These are phyloP conservation scores for Phytopythium litorale DNA, from an alignment of 352 stramenopile species.

Conservation along the genomic window DNA sequence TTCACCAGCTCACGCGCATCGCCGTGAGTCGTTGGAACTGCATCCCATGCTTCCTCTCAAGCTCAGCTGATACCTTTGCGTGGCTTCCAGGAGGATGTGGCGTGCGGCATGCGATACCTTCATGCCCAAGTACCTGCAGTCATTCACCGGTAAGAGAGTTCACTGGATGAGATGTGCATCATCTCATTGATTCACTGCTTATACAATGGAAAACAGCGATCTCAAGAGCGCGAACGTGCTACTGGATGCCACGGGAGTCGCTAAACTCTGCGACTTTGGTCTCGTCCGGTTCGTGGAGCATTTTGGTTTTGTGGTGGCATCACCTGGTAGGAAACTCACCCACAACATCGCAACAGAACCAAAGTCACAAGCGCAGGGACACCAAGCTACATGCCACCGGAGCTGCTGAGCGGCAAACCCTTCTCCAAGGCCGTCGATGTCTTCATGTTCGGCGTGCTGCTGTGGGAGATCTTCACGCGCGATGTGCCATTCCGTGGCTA, in stretches of 20 bases:
- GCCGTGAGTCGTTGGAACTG: conserved; percentile 20
- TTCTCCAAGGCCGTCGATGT: conserved; percentile 92
- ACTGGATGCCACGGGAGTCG: conserved; percentile 50
- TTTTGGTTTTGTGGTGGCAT: no score
- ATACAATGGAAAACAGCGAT: no score
- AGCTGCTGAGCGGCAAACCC: conserved; percentile 73
- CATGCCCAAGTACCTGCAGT: conserved; percentile 77
- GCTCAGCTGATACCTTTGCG: background rate
- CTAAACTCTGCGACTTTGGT: conserved; percentile 93
- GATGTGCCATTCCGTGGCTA: conserved; percentile 77
- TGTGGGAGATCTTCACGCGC: conserved; percentile 89
- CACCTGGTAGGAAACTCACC: background rate
- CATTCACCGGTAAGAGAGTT: conserved; percentile 65
- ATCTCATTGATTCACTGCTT: background rate
- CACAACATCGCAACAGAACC: conserved; percentile 33
- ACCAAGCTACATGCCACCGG: conserved; percentile 87
- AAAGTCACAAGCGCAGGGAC: conserved; percentile 81
- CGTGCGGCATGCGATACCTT: conserved; percentile 85
- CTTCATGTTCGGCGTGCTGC: conserved; percentile 91
- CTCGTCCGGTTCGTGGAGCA: conserved; percentile 44
- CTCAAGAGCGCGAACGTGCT: conserved; percentile 91
- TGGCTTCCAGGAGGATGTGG: conserved; percentile 54
- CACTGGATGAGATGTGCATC: background rate
- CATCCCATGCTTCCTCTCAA: background rate
- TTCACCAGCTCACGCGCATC: conserved; percentile 47